Evolutionary conservation across 805 yeast species (phyloP), one percentile per base, ranked within the genome.

Genomic region (Cyberlindnera euphorbiae): DNA sequence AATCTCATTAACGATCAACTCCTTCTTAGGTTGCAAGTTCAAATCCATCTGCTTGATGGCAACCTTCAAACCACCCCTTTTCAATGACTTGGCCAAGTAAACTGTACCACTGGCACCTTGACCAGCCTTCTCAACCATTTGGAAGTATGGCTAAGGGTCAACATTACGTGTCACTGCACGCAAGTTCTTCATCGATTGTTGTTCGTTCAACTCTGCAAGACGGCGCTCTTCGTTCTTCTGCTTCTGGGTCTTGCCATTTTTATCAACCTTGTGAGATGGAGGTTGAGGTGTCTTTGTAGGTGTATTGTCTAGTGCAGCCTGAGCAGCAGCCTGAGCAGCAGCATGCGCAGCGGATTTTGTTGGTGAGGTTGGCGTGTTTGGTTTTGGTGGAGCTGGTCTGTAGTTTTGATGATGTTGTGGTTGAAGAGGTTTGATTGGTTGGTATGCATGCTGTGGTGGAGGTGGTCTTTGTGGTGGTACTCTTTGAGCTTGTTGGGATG

Each of bases 21-120:
- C 98, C 59, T 93, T 93, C 52, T 96, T 72, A 26, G 96, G 95
- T 65, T 93, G 98, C 27, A 78, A 79, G 35, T 82, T 78, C 36
- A 93, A 64, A 52, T 93, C 94, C 85, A 93, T 93, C 63, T 93
- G 97, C 61, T 93, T 93, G 44, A 93, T 87, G 8, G 99, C 99
- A 31, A 93, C 96, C 51, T 82, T 81, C 38, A 69, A 66, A 30
- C 77, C 77, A 24, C 73, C 65, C 17, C 71, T 61, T 37, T 68
- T 69, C 32, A 75, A 61, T 30, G 82, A 72, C 53, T 77, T 79
- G 1, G 96, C 96, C 32, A 88, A 67, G 55, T 83, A 93, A 14
- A 93, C 99, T 4, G 94, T 87, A 14, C 98, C 99, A 45, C 89
- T 77, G 0, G 99, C 99, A 53, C 99, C 99, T 64, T 93, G 97